phyloP scores from a whole-genome alignment of 2,329 filamentous ascomycete species.

The Thermochaetoides dissita region DNA sequence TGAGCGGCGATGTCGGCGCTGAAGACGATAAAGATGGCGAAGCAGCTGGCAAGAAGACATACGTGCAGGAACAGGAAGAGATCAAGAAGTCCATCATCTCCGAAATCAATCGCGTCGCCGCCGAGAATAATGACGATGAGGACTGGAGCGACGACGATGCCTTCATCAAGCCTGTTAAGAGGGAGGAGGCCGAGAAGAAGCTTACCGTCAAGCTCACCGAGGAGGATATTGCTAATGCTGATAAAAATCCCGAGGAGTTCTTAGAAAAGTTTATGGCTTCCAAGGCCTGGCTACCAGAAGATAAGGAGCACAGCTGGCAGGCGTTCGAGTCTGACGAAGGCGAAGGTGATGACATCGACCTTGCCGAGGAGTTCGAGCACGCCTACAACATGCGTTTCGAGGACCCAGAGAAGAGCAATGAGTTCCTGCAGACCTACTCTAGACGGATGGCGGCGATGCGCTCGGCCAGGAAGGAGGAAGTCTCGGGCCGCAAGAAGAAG shows the following conservation, averaged over 20 bases:
- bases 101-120: slow-evolving; percentile 58
- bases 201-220: slow-evolving; percentile 34
- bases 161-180: slow-evolving; percentile 59
- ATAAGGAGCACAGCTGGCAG: slow-evolving; percentile 47
- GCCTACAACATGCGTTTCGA: slow-evolving; percentile 96
- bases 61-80: slow-evolving; percentile 75
- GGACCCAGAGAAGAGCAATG: slow-evolving; percentile 75
- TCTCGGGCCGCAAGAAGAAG: slow-evolving; percentile 59
- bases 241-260: slow-evolving; percentile 76
- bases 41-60: slow-evolving; percentile 46
- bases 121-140: slow-evolving; percentile 28
- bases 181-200: slow-evolving; percentile 22
- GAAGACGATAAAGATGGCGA: slow-evolving; percentile 34
- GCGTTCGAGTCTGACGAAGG: slow-evolving; percentile 91
- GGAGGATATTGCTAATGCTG: slow-evolving; percentile 57
- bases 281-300: slow-evolving; percentile 70
- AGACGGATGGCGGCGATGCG: slow-evolving; percentile 70
- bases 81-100: slow-evolving; percentile 65
- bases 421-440: slow-evolving; percentile 75
- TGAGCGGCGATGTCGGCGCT: slow-evolving; percentile 53
- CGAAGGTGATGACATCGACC: slow-evolving; percentile 53
- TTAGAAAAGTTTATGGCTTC: slow-evolving; percentile 93
- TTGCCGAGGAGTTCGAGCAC: slow-evolving; percentile 76
- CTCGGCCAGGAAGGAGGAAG: slow-evolving; percentile 75
- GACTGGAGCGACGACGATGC: slow-evolving; percentile 51